A percentile compares a stretch with the other conserved stretches of the same genome.
These are phyloP conservation scores for Candida multigemmis DNA, from an alignment of 805 yeast species.

Conservation along the genomic window DNA sequence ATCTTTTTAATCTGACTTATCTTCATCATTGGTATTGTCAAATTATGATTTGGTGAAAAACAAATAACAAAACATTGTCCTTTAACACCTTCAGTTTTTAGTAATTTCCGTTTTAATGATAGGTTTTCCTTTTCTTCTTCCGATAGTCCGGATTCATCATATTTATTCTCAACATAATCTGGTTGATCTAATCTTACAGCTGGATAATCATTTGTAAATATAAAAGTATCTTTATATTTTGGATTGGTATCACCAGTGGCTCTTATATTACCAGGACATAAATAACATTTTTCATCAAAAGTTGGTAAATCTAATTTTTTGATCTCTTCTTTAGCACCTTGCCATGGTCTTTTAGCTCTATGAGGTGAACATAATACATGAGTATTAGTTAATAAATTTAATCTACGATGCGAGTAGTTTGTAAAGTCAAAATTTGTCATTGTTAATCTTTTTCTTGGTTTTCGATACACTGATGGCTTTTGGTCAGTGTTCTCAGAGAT, in stretches of 20 bases:
- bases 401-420: constrained; percentile 59
- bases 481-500: too few relatives aligned
- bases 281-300: constrained; percentile 58
- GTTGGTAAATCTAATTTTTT: constrained; percentile 34
- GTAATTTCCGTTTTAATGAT: constrained; percentile 32
- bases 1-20: constrained; percentile 34
- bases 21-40: constrained; percentile 58
- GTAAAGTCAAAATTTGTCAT: constrained; percentile 36
- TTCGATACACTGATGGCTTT: constrained; percentile 5
- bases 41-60: constrained; percentile 60
- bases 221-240: constrained; percentile 44
- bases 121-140: constrained; percentile 6
- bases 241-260: constrained; percentile 57
- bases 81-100: constrained; percentile 48
- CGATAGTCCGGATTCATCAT: constrained; percentile 3
- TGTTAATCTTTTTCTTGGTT: constrained; percentile 2
- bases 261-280: constrained; percentile 65
- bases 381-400: constrained; percentile 58
- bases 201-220: constrained; percentile 62
- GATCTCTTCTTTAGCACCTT: constrained; percentile 56
- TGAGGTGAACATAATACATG: constrained; percentile 73
- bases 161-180: constrained; percentile 17
- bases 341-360: constrained; percentile 74
- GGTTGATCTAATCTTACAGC: constrained; percentile 59
- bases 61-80: constrained; percentile 69